Percentiles rank a stretch among this genome's conserved stretches.
Conservation (phyloP, 371 early-diverging fungal genomes). For the Actinomucor elegans region DNA sequence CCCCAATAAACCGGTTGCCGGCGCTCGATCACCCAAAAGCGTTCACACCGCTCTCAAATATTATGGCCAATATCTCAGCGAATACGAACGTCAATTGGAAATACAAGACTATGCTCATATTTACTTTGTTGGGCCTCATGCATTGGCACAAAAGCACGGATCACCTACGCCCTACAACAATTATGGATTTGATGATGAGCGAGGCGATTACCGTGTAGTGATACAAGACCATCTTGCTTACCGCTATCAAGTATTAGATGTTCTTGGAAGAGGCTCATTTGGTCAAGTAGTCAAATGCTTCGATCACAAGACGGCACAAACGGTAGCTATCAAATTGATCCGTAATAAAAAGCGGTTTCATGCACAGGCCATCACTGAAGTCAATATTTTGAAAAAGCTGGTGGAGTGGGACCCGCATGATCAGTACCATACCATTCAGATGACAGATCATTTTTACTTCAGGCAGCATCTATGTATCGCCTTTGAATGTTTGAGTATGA, state of each 20-base stretch:
- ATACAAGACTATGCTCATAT: conserved; percentile 73
- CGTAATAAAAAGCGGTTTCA: conserved; percentile 87
- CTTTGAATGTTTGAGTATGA: conserved; percentile 84
- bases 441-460: conserved; percentile 82
- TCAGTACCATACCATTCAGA: conserved; percentile 65
- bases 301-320: conserved; percentile 71
- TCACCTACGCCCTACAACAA: conserved; percentile 37
- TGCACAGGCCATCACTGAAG: conserved; percentile 85
- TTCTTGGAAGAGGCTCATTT: conserved; percentile 90
- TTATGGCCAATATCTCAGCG: conserved; percentile 53
- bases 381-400: conserved; percentile 73
- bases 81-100: conserved; percentile 77
- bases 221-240: conserved; percentile 78
- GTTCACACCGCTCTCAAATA: conserved; percentile 27
- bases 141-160: conserved; percentile 4
- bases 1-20: background rate
- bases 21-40: conserved; percentile 33
- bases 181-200: conserved; percentile 81
- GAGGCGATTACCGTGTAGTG: conserved; percentile 79
- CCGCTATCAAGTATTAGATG: conserved; percentile 77
- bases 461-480: conserved; percentile 89
- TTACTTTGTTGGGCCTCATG: conserved; percentile 81
- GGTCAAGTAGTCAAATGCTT: conserved; percentile 88
- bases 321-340: conserved; percentile 88
- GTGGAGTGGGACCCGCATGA: conserved; percentile 65